Base-by-base conservation (phyloP, 2,329 filamentous ascomycete species). In the Penicillium rolfsii region DNA sequence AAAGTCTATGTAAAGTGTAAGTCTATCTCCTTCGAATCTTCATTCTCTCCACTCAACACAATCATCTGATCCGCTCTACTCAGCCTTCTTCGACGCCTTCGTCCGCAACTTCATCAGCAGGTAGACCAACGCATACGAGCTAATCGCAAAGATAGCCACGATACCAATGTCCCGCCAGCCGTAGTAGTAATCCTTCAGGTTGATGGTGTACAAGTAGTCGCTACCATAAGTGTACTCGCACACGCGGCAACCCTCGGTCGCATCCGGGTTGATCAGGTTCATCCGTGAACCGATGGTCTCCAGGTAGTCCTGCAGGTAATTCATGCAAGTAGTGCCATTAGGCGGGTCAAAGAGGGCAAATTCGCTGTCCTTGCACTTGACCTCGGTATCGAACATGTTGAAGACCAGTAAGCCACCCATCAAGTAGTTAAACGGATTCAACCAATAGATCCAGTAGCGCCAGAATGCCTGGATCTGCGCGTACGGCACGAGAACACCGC, bases 151-250 rank as follows among this genome's bases (percentile, higher is more conserved):
- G 1, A 85, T 73, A 1, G 81, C 82, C 2, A 85, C 82, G 57
- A 89, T 85, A 0, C 70, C 88, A 0, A 85, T 83, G 71, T 90
- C 82, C 41, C 88, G 81, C 88, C 88, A 91, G 0, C 86, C 87
- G 65, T 87, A 87, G 64, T 81, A 84, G 65, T 89, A 85, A 2
- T 85, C 81, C 2, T 79, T 79, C 8, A 90, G 64, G 69, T 89
- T 89, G 28, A 91, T 60, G 0, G 78, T 84, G 7, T 74, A 67
- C 0, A 90, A 73, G 61, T 89, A 90, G 60, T 89, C 87, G 12
- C 81, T 78, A 0, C 86, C 87, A 12, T 69, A 74, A 1, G 74
- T 75, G 70, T 85, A 91, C 62, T 85, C 79, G 70, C 89, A 91
- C 0, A 90, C 87, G 16, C 74, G 75, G 71, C 89, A 91, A 0